phyloP scores from a whole-genome alignment of 176 grass and related monocot species.

The Zea mays region DNA sequence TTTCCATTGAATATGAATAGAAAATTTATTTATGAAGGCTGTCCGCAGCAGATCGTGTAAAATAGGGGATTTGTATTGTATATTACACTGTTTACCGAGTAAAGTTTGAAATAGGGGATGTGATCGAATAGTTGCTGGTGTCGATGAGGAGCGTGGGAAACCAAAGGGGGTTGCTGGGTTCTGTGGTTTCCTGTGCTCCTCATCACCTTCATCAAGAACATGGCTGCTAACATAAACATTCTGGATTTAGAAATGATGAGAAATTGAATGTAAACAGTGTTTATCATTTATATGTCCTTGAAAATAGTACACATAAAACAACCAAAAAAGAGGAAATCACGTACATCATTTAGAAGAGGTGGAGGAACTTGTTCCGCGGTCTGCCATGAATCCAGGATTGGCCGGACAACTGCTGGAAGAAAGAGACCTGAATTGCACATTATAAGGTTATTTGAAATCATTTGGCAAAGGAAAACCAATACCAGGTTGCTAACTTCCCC shows the following conservation, averaged over 20 bases:
- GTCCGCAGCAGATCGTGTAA: too few species aligned
- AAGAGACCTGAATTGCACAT: constrained; percentile 75
- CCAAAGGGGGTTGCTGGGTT: too few species aligned
- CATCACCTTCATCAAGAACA: too few species aligned
- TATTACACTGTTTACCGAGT: too few species aligned
- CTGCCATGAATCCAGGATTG: constrained; percentile 86
- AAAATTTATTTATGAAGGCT: background rate
- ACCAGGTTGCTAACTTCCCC: background rate
- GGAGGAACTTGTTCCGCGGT: constrained; percentile 67
- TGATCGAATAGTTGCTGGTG: too few species aligned
- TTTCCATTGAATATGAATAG: background rate
- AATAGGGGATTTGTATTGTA: too few species aligned
- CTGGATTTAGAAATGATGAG: background rate
- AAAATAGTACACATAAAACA: background rate
- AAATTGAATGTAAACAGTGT: background rate
- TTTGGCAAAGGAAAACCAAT: background rate
- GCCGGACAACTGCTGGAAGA: constrained; percentile 90
- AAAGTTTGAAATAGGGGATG: too few species aligned
- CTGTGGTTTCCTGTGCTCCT: too few species aligned
- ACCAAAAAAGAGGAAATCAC: background rate
- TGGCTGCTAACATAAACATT: background rate
- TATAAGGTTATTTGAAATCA: constrained; percentile 14
- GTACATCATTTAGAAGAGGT: constrained; percentile 77
- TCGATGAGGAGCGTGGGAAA: too few species aligned
- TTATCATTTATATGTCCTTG: background rate